Conservation (phyloP, 2,329 filamentous ascomycete species). For the Tolypocladium tropicale region DNA sequence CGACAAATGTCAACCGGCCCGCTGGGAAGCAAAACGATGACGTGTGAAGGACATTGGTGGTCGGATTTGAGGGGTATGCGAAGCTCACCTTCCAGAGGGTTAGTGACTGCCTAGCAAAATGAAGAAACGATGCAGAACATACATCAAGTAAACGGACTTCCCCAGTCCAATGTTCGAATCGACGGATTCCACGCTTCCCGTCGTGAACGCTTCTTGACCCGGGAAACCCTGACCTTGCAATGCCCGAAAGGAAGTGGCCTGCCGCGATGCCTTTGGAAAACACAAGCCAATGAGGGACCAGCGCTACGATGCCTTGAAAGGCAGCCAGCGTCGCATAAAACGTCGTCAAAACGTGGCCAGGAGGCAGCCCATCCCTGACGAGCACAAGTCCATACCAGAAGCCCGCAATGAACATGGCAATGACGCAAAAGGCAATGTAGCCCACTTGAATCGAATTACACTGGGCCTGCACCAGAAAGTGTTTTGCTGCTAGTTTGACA, state of each 20-base stretch:
- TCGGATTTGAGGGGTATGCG: slow-evolving; percentile 63
- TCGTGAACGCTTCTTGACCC: neutral
- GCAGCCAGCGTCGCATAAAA: slow-evolving; percentile 77
- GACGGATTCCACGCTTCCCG: slow-evolving; percentile 5
- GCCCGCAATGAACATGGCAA: slow-evolving; percentile 73
- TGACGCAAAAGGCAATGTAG: slow-evolving; percentile 62
- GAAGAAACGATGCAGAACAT: slow-evolving; percentile 15
- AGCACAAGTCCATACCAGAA: slow-evolving; percentile 80
- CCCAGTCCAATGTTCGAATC: slow-evolving; percentile 43
- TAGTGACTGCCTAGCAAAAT: neutral
- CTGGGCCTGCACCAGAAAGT: slow-evolving; percentile 59
- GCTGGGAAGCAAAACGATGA: slow-evolving; percentile 61
- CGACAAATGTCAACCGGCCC: slow-evolving; percentile 66
- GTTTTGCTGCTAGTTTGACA: slow-evolving; percentile 46
- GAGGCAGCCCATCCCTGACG: slow-evolving; percentile 46
- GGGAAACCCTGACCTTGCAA: slow-evolving; percentile 18
- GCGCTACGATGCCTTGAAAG: slow-evolving; percentile 61
- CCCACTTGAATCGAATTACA: slow-evolving; percentile 63
- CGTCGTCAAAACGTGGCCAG: slow-evolving; percentile 66
- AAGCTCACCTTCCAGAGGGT: slow-evolving; percentile 57
- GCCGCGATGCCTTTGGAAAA: slow-evolving; percentile 73
- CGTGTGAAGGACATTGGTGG: slow-evolving; percentile 46
- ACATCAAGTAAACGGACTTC: slow-evolving; percentile 62
- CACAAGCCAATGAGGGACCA: slow-evolving; percentile 68
- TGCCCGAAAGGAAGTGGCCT: slow-evolving; percentile 47